A percentile compares a stretch with the other conserved stretches of the same genome.
These are phyloP conservation scores for Amanita jacksonii DNA, from an alignment of 768 basidiomycete species.

Conservation along the genomic window DNA sequence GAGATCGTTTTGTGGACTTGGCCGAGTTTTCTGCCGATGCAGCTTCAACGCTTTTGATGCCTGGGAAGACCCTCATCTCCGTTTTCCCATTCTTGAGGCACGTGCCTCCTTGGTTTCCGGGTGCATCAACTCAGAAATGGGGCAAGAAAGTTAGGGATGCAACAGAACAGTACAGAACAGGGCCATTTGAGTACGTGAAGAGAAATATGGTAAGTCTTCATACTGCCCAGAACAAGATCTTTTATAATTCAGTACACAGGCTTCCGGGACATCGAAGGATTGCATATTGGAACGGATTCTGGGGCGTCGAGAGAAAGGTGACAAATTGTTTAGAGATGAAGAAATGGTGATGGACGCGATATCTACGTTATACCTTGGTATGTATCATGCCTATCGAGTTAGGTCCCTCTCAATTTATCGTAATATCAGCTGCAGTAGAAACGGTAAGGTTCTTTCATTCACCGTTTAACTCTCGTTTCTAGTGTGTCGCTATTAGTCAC, in stretches of 20 bases:
- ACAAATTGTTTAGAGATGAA: not conserved
- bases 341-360: not conserved
- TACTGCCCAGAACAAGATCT: not conserved
- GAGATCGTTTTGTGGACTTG: conserved; percentile 1
- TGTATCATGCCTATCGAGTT: not conserved
- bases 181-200: conserved; percentile 3
- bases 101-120: conserved; percentile 3
- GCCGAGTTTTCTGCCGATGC: not conserved
- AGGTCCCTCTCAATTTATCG: not conserved
- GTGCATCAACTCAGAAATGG: not conserved
- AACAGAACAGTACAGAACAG: not conserved
- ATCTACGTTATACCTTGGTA: not conserved
- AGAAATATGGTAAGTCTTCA: not conserved
- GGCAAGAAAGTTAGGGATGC: not conserved
- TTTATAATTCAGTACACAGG: not conserved
- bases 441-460: not conserved
- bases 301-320: not conserved
- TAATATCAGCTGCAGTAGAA: not conserved
- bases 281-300: not conserved
- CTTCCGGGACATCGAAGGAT: not conserved
- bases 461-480: too few relatives aligned
- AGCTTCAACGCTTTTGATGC: not conserved
- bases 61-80: not conserved
- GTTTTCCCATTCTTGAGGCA: conserved; percentile 1
- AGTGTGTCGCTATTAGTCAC: too few relatives aligned